A percentile compares a stretch with the other conserved stretches of the same genome.
Conservation (phyloP, 2,329 filamentous ascomycete species). For the Trichophyton benhamiae region DNA sequence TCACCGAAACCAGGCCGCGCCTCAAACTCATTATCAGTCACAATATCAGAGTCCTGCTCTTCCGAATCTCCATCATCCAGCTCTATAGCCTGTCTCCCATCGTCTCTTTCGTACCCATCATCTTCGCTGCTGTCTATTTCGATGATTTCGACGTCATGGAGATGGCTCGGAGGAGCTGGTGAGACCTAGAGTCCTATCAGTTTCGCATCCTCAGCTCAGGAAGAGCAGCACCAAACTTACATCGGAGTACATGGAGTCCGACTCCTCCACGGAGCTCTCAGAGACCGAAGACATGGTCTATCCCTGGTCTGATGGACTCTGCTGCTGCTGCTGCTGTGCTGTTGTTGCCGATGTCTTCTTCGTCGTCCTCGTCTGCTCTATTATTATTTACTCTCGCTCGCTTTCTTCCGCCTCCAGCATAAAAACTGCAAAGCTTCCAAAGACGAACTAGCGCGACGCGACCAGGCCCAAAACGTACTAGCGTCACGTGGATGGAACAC, state of each 20-base stretch:
- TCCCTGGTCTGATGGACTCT: neutral
- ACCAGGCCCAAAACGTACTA: slow-evolving; percentile 25
- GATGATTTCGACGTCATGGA: slow-evolving; percentile 26
- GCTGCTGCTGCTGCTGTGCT: neutral
- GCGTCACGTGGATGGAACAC: slow-evolving; percentile 13
- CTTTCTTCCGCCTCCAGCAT: neutral
- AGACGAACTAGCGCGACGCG: slow-evolving; percentile 5
- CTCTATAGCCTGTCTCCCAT: slow-evolving; percentile 19
- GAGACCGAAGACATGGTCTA: neutral
- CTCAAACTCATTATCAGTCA: slow-evolving; percentile 1
- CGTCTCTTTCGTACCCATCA: slow-evolving; percentile 6
- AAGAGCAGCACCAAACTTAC: slow-evolving; percentile 11
- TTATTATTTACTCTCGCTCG: neutral
- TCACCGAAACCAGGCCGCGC: neutral
- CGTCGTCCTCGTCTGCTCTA: neutral
- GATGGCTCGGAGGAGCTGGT: slow-evolving; percentile 11
- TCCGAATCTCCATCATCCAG: slow-evolving; percentile 18
- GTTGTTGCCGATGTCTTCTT: slow-evolving; percentile 6
- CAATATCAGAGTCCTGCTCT: slow-evolving; percentile 14
- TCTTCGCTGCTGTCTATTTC: slow-evolving; percentile 25
- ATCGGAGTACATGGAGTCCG: slow-evolving; percentile 6
- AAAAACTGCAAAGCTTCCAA: slow-evolving; percentile 1
- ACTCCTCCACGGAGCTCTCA: slow-evolving; percentile 1
- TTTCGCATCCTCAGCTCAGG: slow-evolving; percentile 6
- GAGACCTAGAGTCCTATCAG: slow-evolving; percentile 9